Conservation (phyloP, 176 grass and related monocot genomes). For the Phoenix dactylifera region DNA sequence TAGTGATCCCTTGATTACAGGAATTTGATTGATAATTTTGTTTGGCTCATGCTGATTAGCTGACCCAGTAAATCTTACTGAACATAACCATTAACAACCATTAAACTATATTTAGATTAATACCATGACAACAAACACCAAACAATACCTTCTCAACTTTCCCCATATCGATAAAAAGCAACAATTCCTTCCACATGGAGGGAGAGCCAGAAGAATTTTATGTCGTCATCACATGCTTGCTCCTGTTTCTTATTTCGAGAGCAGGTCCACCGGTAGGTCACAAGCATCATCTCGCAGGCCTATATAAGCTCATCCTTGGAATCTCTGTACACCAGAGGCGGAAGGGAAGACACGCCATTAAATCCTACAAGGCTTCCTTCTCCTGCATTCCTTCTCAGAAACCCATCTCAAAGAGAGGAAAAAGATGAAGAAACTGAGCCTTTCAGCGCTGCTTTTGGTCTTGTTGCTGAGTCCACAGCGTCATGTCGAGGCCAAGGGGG, state of each 20-base stretch:
- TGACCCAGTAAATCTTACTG: neutral
- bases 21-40: neutral
- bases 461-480: constrained; percentile 26
- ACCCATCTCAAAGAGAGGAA: constrained; percentile 1
- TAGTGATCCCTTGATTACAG: too few species aligned
- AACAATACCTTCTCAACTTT: neutral
- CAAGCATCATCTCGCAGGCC: neutral
- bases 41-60: neutral
- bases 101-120: too few species aligned
- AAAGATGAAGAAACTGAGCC: neutral
- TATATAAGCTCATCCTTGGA: neutral
- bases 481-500: constrained; percentile 8
- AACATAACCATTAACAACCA: neutral
- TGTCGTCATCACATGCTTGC: too few species aligned
- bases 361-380: neutral
- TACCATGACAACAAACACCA: neutral
- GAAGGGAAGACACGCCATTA: too few species aligned
- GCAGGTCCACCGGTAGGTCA: neutral
- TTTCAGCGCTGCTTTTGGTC: constrained; percentile 24
- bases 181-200: too few species aligned
- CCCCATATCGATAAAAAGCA: neutral
- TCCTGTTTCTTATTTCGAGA: neutral
- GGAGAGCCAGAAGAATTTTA: too few species aligned
- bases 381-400: constrained; percentile 3
- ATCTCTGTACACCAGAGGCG: too few species aligned